A percentile compares a stretch with the other conserved stretches of the same genome.
These are phyloP conservation scores for Camellia sinensis DNA, from an alignment of 148 eudicot species.

Conservation along the genomic window DNA sequence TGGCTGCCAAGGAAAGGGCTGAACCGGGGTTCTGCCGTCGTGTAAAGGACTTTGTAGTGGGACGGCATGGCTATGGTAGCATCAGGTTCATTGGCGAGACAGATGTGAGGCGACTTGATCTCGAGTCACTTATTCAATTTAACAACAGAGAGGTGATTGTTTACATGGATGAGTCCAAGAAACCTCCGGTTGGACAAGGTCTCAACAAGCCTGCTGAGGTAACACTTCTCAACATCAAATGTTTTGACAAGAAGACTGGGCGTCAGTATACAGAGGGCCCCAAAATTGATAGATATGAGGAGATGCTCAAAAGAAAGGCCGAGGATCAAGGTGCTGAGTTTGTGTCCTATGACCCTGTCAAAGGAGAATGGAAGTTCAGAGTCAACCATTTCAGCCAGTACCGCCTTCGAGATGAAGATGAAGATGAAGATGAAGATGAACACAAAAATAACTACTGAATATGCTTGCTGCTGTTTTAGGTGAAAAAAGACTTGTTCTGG, in stretches of 20 bases:
- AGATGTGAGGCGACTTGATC: slow-evolving; percentile 84
- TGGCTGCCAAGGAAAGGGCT: slow-evolving; percentile 94
- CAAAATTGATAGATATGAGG: slow-evolving; percentile 69
- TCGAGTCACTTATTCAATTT: slow-evolving; percentile 77
- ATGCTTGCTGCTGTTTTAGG: neutral
- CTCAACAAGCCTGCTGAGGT: slow-evolving; percentile 94
- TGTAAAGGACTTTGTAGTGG: slow-evolving; percentile 80
- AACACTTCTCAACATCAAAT: slow-evolving; percentile 83
- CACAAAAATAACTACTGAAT: neutral
- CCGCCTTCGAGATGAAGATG: slow-evolving; percentile 48
- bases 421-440: slow-evolving; percentile 19
- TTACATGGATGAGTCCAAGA: slow-evolving; percentile 84
- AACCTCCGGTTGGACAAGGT: slow-evolving; percentile 96
- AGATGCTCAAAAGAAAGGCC: slow-evolving; percentile 79
- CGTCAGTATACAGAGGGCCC: slow-evolving; percentile 68
- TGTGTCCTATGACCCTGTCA: slow-evolving; percentile 68
- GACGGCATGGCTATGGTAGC: slow-evolving; percentile 80
- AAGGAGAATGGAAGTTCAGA: slow-evolving; percentile 92
- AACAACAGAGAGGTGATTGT: slow-evolving; percentile 85
- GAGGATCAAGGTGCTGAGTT: slow-evolving; percentile 92
- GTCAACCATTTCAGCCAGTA: slow-evolving; percentile 83
- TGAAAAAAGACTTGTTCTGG: neutral
- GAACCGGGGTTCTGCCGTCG: slow-evolving; percentile 82
- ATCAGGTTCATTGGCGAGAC: slow-evolving; percentile 91
- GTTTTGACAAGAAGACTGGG: slow-evolving; percentile 75